Percentiles rank a stretch among this genome's conserved stretches.
Conservation (phyloP, 305 asterid species). For the Andrographis paniculata region DNA sequence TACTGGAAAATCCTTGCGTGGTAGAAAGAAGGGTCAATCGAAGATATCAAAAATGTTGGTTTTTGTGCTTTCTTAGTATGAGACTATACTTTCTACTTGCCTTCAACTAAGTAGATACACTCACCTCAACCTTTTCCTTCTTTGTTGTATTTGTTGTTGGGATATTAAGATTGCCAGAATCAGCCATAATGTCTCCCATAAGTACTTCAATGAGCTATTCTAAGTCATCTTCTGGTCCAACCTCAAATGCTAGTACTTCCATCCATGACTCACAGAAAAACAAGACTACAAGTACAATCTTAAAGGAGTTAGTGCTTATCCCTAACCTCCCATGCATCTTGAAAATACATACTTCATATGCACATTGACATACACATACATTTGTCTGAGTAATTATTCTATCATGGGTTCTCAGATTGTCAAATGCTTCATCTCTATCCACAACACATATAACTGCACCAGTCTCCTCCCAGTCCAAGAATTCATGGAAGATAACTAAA, state of each 20-base stretch:
- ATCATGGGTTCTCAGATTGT: constrained; percentile 36
- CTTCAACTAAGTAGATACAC: constrained; percentile 2
- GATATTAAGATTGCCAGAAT: constrained; percentile 33
- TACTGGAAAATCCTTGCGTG: constrained; percentile 29
- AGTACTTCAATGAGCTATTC: constrained; percentile 23
- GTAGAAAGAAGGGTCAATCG: constrained; percentile 38
- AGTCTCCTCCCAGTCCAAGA: constrained; percentile 40
- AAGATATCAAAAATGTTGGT: constrained; percentile 43
- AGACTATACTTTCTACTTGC: constrained; percentile 14
- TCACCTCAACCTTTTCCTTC: constrained; percentile 3
- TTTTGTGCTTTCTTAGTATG: constrained; percentile 17
- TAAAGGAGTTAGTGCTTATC: constrained; percentile 47
- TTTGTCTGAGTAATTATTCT: constrained; percentile 16
- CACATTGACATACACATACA: too few relatives aligned
- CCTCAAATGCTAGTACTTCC: constrained; percentile 36
- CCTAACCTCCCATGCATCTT: constrained; percentile 16
- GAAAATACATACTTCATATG: constrained; percentile 4
- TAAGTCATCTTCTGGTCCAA: constrained; percentile 21
- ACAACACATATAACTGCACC: constrained; percentile 31
- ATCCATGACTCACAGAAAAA: constrained; percentile 25
- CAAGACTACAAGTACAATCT: constrained; percentile 31
- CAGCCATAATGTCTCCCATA: constrained; percentile 23
- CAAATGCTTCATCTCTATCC: constrained; percentile 28
- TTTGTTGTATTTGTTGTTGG: constrained; percentile 22
- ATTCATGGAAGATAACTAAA: constrained; percentile 76